A percentile compares a stretch with the other conserved stretches of the same genome.
Conservation (phyloP, 768 basidiomycete species). For the Termitomyces sp. region DNA sequence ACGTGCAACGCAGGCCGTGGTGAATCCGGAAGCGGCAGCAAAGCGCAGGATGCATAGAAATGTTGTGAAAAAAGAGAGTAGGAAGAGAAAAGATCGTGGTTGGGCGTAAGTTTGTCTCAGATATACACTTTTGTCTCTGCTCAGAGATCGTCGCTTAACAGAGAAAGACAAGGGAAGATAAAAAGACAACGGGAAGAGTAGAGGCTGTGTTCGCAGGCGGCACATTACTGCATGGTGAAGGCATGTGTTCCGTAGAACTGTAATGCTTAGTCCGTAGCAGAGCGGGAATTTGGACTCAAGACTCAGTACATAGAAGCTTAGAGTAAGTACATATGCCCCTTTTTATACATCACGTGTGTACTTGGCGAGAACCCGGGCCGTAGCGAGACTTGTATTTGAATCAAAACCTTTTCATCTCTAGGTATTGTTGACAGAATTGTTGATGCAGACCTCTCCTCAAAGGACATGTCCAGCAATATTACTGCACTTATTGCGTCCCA, state of each 20-base stretch:
- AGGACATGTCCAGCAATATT: background rate
- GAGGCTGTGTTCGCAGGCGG: background rate
- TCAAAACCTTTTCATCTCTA: no score
- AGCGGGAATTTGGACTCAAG: no score
- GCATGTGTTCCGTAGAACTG: background rate
- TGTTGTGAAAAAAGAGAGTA: constrained; percentile 77
- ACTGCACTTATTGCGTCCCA: constrained; percentile 42
- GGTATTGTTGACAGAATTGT: background rate
- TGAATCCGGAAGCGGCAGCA: constrained; percentile 75
- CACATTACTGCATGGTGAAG: background rate
- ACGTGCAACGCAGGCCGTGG: constrained; percentile 56
- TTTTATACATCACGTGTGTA: no score
- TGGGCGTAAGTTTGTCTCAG: constrained; percentile 52
- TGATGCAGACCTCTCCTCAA: background rate
- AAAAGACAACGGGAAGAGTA: constrained; percentile 20
- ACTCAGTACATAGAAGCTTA: no score
- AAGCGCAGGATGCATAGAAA: constrained; percentile 73
- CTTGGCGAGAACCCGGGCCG: no score
- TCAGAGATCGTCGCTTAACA: background rate
- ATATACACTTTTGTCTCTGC: background rate
- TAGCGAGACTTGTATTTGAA: no score
- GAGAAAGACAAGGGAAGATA: constrained; percentile 19
- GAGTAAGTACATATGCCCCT: no score
- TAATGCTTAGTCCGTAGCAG: no score
- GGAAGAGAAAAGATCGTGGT: constrained; percentile 68